A percentile compares a stretch with the other conserved stretches of the same genome.
Evolutionary conservation across 352 stramenopile genomes (phyloP).

Genomic region (Globisporangium rhizosaccharum): DNA sequence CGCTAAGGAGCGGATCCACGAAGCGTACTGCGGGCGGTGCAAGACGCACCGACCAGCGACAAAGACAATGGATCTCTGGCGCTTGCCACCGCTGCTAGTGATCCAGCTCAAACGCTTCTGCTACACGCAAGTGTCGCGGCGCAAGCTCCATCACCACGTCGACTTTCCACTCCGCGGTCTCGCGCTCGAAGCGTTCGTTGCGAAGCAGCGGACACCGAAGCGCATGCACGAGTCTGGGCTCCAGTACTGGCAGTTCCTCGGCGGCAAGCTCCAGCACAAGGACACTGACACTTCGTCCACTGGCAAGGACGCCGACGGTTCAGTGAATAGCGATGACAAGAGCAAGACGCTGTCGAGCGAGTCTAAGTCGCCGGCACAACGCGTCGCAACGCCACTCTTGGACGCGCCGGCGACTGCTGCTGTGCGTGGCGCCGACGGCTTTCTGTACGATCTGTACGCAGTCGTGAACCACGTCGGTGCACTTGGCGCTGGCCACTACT

Average conservation of each 20-base stretch:
- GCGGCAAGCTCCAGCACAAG: constrained; percentile 49
- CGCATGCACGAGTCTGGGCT: constrained; percentile 44
- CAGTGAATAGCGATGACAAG: constrained; percentile 10
- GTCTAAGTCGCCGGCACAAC: constrained; percentile 1
- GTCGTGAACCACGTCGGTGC: constrained; percentile 98
- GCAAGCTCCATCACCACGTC: constrained; percentile 96
- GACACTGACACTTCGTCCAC: background rate
- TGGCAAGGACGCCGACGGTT: background rate
- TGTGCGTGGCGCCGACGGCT: constrained; percentile 41
- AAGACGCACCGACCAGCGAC: constrained; percentile 89
- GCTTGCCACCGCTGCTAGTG: constrained; percentile 95
- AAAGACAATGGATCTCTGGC: constrained; percentile 97
- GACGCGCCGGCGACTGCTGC: constrained; percentile 57
- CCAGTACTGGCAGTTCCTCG: constrained; percentile 70
- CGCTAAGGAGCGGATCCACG: constrained; percentile 68
- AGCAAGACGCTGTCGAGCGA: background rate
- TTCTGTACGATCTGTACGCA: constrained; percentile 95
- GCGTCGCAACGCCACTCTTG: constrained; percentile 27
- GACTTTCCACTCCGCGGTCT: constrained; percentile 94
- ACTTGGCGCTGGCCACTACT: constrained; percentile 95
- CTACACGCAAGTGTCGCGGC: constrained; percentile 88
- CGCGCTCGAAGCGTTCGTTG: constrained; percentile 81
- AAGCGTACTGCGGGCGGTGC: constrained; percentile 79
- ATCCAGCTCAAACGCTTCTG: constrained; percentile 99
- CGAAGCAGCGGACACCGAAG: constrained; percentile 42